Evolutionary conservation across 1,139 yeast species (phyloP).

Genomic region (Diutina rugosa): DNA sequence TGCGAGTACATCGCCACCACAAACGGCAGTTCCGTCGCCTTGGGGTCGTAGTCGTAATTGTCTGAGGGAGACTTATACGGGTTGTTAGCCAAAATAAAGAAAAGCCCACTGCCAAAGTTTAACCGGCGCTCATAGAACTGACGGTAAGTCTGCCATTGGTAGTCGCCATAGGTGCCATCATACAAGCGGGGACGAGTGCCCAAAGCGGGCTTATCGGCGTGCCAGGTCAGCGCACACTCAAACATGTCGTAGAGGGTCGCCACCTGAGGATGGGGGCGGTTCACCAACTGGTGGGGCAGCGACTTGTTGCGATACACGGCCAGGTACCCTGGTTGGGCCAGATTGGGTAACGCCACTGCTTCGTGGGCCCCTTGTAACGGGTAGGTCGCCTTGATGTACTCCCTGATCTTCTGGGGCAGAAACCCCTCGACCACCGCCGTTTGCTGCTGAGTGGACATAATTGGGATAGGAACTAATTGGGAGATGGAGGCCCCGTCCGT

Average conservation of each 20-base stretch:
- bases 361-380: background rate
- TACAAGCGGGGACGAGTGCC: conserved; percentile 32
- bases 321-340: conserved; percentile 34
- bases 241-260: conserved; percentile 38
- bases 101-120: conserved; percentile 53
- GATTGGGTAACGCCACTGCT: background rate
- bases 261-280: conserved; percentile 34
- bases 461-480: background rate
- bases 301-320: conserved; percentile 35
- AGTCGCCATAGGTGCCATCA: conserved; percentile 29
- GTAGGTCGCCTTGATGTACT: background rate
- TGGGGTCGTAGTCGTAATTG: conserved; percentile 19
- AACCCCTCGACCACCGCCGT: background rate
- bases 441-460: background rate
- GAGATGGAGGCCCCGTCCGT: background rate
- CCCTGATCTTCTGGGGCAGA: background rate
- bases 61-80: conserved; percentile 13
- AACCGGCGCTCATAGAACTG: conserved; percentile 28
- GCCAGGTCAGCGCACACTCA: conserved; percentile 21
- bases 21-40: conserved; percentile 20
- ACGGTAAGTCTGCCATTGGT: conserved; percentile 34
- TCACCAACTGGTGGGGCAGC: conserved; percentile 21
- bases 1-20: conserved; percentile 43
- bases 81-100: conserved; percentile 31
- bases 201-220: conserved; percentile 29